Evolutionary conservation across 2,329 filamentous ascomycete genomes (phyloP), one percentile per base, ranked within the genome.

Genomic region (Fusarium cicatricum): DNA sequence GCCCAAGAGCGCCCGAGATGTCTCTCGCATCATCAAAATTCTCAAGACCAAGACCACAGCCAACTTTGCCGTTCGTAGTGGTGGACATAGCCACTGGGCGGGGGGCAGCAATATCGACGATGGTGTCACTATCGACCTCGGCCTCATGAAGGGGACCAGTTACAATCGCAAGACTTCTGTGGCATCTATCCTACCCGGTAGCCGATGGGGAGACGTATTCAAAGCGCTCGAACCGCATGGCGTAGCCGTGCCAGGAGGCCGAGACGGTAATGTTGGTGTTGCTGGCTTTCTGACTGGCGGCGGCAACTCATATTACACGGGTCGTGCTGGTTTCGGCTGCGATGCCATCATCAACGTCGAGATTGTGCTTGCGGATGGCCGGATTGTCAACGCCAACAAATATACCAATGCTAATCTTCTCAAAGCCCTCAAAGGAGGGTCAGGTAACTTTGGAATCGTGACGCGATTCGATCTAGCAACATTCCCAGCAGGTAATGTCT

Each of bases 361-460:
- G 54, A 69, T 82, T 21, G 78, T 82, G 4, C 72, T 80, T 1
- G 72, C 72, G 0, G 66, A 74, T 21, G 78, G 80, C 3, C 50
- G 52, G 1, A 71, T 82, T 14, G 65, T 80, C 21, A 74, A 77
- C 7, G 79, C 74, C 11, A 80, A 75, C 40, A 58, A 58, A 1
- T 34, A 66, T 0, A 54, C 70, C 5, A 72, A 81, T 46, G 11
- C 68, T 0, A 78, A 82, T 31, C 72, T 82, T 4, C 81, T 71
- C 62, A 74, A 72, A 52, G 80, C 78, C 1, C 70, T 81, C 2
- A 77, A 78, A 50, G 80, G 80, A 4, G 80, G 80, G 14, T 73
- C 72, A 4, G 75, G 72, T 44, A 82, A 82, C 63, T 75, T 80
- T 40, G 78, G 77, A 26, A 70, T 76, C 42, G 67, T 74, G 29